Evolutionary conservation across 768 basidiomycete genomes (phyloP).

Genomic region (Tylopilus rubrobrunneus): DNA sequence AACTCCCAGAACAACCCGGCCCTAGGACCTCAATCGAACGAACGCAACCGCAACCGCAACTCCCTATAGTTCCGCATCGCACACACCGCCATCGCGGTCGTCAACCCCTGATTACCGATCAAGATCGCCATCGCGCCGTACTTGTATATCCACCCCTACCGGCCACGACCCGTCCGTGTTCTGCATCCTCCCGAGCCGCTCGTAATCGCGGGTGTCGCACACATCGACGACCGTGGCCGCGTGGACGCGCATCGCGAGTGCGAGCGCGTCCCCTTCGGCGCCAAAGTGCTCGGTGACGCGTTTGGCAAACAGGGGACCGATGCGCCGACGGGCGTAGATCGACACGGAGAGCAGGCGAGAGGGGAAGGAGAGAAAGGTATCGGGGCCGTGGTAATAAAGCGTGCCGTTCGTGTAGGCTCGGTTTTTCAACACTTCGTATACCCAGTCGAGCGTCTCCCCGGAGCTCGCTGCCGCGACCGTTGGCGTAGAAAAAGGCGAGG

Average conservation of each 20-base stretch:
- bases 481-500: constrained; percentile 20
- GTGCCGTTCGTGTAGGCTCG: constrained; percentile 20
- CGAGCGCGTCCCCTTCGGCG: constrained; percentile 16
- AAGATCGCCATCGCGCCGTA: neutral
- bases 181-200: constrained; percentile 17
- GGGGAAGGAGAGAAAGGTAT: constrained; percentile 21
- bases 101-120: constrained; percentile 19
- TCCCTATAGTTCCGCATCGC: constrained; percentile 14
- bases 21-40: constrained; percentile 3
- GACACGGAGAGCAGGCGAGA: constrained; percentile 19
- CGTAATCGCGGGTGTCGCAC: constrained; percentile 14
- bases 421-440: constrained; percentile 19
- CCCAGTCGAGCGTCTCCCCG: constrained; percentile 21
- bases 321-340: constrained; percentile 10
- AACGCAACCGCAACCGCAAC: constrained; percentile 9
- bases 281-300: constrained; percentile 17
- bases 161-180: constrained; percentile 21
- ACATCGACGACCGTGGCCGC: constrained; percentile 10
- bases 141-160: constrained; percentile 19
- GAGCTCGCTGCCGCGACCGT: constrained; percentile 16
- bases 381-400: constrained; percentile 15
- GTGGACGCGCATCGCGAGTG: constrained; percentile 17
- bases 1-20: too few species aligned
- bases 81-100: constrained; percentile 19
- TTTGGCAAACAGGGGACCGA: constrained; percentile 12